Percentiles rank a stretch among this genome's conserved stretches.
These are phyloP conservation scores for Dactylonectria macrodidyma DNA, from an alignment of 2,329 filamentous ascomycete genomes.

Conservation along the genomic window DNA sequence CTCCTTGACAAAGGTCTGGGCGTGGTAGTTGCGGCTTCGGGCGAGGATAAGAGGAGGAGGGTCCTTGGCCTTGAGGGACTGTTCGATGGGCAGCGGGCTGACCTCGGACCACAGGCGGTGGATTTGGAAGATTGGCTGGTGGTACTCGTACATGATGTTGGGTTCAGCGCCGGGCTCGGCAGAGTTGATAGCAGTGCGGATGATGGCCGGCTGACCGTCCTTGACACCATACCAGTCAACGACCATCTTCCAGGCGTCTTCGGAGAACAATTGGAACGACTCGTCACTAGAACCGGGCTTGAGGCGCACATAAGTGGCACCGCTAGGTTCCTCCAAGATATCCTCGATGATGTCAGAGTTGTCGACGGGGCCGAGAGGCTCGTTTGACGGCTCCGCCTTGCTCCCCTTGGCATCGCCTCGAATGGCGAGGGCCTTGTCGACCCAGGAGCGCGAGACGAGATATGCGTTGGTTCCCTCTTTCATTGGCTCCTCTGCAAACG, in stretches of 20 bases:
- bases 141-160: slow-evolving; percentile 86
- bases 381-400: slow-evolving; percentile 72
- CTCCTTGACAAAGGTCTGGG: slow-evolving; percentile 82
- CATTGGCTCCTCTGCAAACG: slow-evolving; percentile 66
- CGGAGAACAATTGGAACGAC: slow-evolving; percentile 83
- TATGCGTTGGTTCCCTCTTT: slow-evolving; percentile 83
- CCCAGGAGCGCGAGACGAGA: slow-evolving; percentile 85
- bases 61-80: slow-evolving; percentile 72
- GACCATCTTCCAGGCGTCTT: slow-evolving; percentile 86
- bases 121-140: slow-evolving; percentile 88
- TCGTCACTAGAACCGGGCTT: slow-evolving; percentile 78
- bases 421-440: slow-evolving; percentile 79
- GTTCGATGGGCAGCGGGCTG: slow-evolving; percentile 69
- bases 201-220: slow-evolving; percentile 78
- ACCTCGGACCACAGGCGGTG: slow-evolving; percentile 80
- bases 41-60: slow-evolving; percentile 76
- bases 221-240: slow-evolving; percentile 86
- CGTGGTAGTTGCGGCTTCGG: slow-evolving; percentile 78
- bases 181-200: slow-evolving; percentile 84
- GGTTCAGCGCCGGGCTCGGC: slow-evolving; percentile 68
- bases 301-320: slow-evolving; percentile 78
- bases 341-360: slow-evolving; percentile 86
- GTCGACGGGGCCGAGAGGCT: slow-evolving; percentile 83
- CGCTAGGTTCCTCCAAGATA: slow-evolving; percentile 65
- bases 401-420: slow-evolving; percentile 70